Evolutionary conservation across 2,329 filamentous ascomycete species (phyloP).

Genomic region (Alternaria longipes): DNA sequence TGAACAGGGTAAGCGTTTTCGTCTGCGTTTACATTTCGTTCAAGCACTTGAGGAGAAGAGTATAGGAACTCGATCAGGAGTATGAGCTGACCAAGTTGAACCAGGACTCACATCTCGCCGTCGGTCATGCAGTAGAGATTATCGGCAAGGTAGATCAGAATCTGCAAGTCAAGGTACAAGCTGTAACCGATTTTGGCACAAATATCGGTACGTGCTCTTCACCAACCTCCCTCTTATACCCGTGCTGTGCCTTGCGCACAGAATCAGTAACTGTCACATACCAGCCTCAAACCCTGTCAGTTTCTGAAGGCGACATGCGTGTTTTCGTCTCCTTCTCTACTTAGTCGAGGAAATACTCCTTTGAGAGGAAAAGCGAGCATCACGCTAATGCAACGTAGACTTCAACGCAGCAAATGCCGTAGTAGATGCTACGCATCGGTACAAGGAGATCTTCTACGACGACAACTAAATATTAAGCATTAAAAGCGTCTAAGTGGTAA

Average conservation of each 20-base stretch:
- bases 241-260: too few species aligned
- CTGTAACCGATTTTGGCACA: conserved; percentile 73
- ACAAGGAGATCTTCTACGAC: conserved; percentile 82
- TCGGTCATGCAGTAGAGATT: conserved; percentile 76
- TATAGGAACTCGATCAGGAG: not conserved
- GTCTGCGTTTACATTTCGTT: not conserved
- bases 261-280: too few species aligned
- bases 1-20: conserved; percentile 72
- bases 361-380: not conserved
- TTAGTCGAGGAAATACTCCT: not conserved
- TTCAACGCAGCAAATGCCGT: conserved; percentile 78
- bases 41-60: not conserved
- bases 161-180: conserved; percentile 74
- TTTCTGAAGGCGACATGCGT: too few species aligned
- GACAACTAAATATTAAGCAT: conserved; percentile 31
- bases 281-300: too few species aligned
- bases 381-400: conserved; percentile 62
- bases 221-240: not conserved
- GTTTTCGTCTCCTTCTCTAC: not conserved
- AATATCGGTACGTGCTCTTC: conserved; percentile 68
- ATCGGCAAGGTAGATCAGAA: conserved; percentile 83
- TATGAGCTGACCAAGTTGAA: not conserved
- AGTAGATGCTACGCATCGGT: conserved; percentile 84
- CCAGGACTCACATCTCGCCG: conserved; percentile 75
- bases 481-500: too few species aligned